Percentiles rank a stretch among this genome's conserved stretches.
Conservation (phyloP, 257 asterid species). For the Solanum rostratum region DNA sequence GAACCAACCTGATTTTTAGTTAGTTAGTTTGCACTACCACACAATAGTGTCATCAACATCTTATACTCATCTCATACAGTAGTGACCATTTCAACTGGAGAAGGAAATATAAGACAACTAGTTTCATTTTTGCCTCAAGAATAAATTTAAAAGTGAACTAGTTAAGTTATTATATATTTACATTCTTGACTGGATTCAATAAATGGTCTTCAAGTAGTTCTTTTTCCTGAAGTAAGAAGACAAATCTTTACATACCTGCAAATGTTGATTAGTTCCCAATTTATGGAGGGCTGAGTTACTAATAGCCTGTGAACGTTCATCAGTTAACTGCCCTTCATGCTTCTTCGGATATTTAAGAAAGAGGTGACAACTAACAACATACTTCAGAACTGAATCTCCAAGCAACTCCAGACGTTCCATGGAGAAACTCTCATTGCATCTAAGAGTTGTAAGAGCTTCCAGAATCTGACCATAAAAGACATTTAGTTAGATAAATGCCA, state of each 20-base stretch:
- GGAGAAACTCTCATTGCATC: constrained; percentile 79
- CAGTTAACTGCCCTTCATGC: constrained; percentile 65
- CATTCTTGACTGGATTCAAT: neutral
- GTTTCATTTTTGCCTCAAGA: neutral
- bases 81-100: neutral
- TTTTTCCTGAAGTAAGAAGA: neutral
- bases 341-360: constrained; percentile 65
- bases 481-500: constrained; percentile 1
- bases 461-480: constrained; percentile 42
- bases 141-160: neutral
- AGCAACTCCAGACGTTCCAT: constrained; percentile 93
- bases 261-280: constrained; percentile 48
- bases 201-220: neutral
- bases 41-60: neutral
- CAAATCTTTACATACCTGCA: constrained; percentile 47
- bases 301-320: constrained; percentile 37
- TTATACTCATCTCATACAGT: neutral
- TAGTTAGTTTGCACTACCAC: neutral
- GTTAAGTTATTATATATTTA: neutral
- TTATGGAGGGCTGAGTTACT: constrained; percentile 62
- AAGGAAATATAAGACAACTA: neutral
- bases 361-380: constrained; percentile 63
- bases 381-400: constrained; percentile 87
- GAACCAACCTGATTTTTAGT: neutral
- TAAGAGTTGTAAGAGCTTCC: constrained; percentile 79